Evolutionary conservation across 352 stramenopile genomes (phyloP).

Genomic region (Phytophthora sojae): DNA sequence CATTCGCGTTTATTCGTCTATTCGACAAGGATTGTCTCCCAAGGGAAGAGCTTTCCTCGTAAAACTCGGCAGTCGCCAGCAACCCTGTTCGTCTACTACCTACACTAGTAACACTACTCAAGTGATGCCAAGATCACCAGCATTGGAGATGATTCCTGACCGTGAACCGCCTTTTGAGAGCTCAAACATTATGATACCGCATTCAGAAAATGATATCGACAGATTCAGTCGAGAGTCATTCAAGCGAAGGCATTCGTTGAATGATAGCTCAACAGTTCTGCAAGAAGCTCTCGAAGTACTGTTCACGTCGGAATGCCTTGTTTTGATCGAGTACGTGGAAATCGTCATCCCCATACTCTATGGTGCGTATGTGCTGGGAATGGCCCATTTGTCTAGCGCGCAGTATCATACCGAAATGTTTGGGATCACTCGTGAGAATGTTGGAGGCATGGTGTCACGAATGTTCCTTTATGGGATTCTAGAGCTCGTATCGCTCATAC

Average conservation of each 20-base stretch:
- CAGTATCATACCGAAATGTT: conserved; percentile 35
- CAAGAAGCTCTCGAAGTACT: conserved; percentile 16
- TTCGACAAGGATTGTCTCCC: neutral
- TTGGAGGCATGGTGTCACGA: conserved; percentile 7
- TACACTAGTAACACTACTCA: neutral
- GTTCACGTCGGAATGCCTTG: conserved; percentile 39
- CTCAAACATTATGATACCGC: neutral
- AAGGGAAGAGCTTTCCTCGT: neutral
- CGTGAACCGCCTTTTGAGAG: neutral
- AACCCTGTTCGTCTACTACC: too few species aligned
- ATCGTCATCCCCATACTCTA: conserved; percentile 36
- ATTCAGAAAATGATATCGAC: neutral
- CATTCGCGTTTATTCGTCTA: neutral
- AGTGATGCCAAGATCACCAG: neutral
- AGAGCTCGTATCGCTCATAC: conserved; percentile 20
- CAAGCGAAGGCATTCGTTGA: neutral
- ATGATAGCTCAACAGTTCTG: neutral
- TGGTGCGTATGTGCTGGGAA: conserved; percentile 4
- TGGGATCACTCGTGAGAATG: neutral
- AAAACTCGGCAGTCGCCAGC: neutral
- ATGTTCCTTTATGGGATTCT: conserved; percentile 18
- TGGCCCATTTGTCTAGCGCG: conserved; percentile 22
- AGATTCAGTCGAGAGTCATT: too few species aligned
- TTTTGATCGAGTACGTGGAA: conserved; percentile 42
- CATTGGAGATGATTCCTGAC: neutral